A percentile compares a stretch with the other conserved stretches of the same genome.
These are phyloP conservation scores for Cystobasidium onofrii DNA, from an alignment of 768 basidiomycete species.

Conservation along the genomic window DNA sequence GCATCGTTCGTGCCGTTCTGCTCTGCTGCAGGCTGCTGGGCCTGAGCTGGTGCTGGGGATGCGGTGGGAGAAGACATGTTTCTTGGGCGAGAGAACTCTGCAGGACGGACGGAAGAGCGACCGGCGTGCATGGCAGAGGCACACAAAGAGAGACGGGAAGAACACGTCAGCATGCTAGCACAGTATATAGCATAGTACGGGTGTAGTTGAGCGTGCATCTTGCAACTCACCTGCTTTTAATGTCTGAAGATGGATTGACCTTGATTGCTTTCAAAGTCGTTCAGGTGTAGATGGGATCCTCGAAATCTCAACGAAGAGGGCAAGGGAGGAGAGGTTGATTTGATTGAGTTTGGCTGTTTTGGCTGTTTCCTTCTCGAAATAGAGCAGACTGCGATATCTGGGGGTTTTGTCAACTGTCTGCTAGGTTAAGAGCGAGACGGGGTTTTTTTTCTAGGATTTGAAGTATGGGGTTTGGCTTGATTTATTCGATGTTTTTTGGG, in stretches of 20 bases:
- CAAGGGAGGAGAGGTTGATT: neutral
- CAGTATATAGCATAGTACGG: neutral
- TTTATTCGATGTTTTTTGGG: neutral
- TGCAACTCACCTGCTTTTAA: neutral
- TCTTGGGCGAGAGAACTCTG: neutral
- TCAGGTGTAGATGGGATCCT: neutral
- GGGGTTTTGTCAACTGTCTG: neutral
- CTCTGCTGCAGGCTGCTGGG: constrained; percentile 15
- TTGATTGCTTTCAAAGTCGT: neutral
- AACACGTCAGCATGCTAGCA: neutral
- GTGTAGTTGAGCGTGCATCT: neutral
- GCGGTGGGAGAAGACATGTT: constrained; percentile 14
- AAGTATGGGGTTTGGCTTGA: neutral
- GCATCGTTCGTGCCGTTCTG: constrained; percentile 36
- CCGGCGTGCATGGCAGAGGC: neutral
- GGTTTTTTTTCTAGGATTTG: neutral
- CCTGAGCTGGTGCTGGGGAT: constrained; percentile 29
- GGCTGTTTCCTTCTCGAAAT: neutral
- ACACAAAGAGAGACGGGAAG: neutral
- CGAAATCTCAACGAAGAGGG: constrained; percentile 3
- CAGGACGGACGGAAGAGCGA: neutral
- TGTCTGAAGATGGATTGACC: neutral
- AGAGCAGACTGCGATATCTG: neutral
- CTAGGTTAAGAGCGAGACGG: neutral
- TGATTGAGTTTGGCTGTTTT: neutral